Percentiles rank a stretch among this genome's conserved stretches.
These are phyloP conservation scores for Pseudogymnoascus verrucosus DNA, from an alignment of 2,329 filamentous ascomycete genomes.

Conservation along the genomic window DNA sequence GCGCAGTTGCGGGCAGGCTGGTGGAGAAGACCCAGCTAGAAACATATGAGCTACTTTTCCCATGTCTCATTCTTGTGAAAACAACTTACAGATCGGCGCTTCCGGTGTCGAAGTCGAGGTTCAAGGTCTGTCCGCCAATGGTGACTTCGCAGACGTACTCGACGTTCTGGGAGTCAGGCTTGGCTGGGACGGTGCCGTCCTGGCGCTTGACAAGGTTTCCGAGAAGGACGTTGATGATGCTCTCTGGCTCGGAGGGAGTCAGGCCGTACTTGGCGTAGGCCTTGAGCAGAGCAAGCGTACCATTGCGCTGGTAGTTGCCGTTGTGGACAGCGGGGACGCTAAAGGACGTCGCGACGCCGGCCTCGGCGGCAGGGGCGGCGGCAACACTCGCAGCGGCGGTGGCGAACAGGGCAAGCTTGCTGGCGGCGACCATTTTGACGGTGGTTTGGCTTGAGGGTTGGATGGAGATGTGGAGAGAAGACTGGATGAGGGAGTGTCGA, in stretches of 20 bases:
- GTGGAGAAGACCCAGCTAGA: slow-evolving; percentile 27
- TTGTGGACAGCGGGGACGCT: slow-evolving; percentile 24
- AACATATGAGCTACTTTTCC: not conserved
- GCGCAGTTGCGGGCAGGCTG: slow-evolving; percentile 14
- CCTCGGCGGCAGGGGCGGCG: not conserved
- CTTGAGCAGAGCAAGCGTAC: slow-evolving; percentile 25
- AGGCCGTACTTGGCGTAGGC: slow-evolving; percentile 26
- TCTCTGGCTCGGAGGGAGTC: slow-evolving; percentile 19
- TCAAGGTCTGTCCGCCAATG: slow-evolving; percentile 24
- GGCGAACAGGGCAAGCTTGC: not conserved
- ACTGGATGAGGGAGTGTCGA: not conserved
- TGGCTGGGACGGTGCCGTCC: slow-evolving; percentile 19
- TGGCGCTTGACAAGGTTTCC: slow-evolving; percentile 22
- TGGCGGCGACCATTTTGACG: not conserved
- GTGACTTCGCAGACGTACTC: slow-evolving; percentile 23
- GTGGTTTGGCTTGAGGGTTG: not conserved
- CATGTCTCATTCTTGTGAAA: not conserved
- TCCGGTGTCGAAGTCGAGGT: slow-evolving; percentile 27
- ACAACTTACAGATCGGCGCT: slow-evolving; percentile 25
- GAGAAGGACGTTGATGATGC: slow-evolving; percentile 15
- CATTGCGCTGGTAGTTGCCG: slow-evolving; percentile 23
- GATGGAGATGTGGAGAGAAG: not conserved
- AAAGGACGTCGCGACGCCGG: slow-evolving; percentile 10
- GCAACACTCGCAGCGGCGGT: not conserved
- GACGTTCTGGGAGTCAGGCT: slow-evolving; percentile 17